These are phyloP conservation scores for Xylaria hypoxylon DNA, from an alignment of 2,329 filamentous ascomycete genomes.

Conservation along the genomic window DNA sequence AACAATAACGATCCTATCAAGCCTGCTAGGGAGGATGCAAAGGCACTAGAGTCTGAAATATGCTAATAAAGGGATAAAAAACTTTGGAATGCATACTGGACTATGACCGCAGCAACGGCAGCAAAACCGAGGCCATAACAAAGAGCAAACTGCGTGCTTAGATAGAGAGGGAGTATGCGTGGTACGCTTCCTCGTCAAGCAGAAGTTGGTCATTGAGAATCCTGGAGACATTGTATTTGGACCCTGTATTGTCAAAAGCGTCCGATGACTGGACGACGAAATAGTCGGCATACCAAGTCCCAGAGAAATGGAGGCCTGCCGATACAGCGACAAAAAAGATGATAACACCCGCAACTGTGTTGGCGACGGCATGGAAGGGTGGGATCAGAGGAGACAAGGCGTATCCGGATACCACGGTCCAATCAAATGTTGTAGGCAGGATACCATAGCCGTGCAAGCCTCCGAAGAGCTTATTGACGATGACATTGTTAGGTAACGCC, in stretches of 20 bases:
- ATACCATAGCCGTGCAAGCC: constrained; percentile 70
- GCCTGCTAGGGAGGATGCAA: neutral
- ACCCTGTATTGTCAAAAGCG: constrained; percentile 73
- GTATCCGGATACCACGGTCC: constrained; percentile 70
- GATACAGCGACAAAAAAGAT: constrained; percentile 69
- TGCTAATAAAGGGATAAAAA: neutral
- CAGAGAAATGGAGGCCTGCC: constrained; percentile 68
- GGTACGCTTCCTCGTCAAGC: constrained; percentile 72
- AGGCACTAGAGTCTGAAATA: neutral
- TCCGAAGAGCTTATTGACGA: constrained; percentile 75
- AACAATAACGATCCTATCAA: neutral
- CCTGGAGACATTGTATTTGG: constrained; percentile 68
- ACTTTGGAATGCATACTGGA: constrained; percentile 53
- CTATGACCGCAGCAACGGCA: constrained; percentile 70
- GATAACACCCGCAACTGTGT: constrained; percentile 66
- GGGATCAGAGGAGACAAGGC: constrained; percentile 68
- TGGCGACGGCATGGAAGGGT: constrained; percentile 70
- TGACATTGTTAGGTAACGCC: constrained; percentile 70
- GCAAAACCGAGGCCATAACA: constrained; percentile 75
- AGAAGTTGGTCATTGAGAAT: constrained; percentile 67
- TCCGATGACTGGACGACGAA: constrained; percentile 71
- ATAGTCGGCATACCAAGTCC: constrained; percentile 68
- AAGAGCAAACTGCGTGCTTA: constrained; percentile 71
- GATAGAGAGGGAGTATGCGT: constrained; percentile 74
- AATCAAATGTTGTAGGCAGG: constrained; percentile 75